These are phyloP conservation scores for Blepharisma stoltei DNA, from an alignment of 73 alveolate species.

Conservation along the genomic window DNA sequence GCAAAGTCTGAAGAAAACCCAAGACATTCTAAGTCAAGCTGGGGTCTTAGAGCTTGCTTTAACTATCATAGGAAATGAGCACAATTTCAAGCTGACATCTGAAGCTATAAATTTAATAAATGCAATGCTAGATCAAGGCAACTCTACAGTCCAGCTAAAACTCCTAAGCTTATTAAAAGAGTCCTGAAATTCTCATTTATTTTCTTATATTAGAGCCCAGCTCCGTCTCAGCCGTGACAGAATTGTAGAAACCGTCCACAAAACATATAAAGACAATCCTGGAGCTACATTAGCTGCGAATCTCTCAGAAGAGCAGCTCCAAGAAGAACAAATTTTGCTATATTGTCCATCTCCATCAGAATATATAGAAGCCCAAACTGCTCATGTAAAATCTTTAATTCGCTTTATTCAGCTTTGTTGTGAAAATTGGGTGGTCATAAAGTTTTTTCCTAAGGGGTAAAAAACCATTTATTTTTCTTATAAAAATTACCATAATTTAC, in stretches of 20 bases:
- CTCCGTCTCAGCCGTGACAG: neutral
- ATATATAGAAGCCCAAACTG: too few species aligned
- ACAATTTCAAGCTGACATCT: neutral
- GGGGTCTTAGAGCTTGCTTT: slow-evolving; percentile 24
- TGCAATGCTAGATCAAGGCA: slow-evolving; percentile 10
- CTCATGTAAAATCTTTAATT: neutral
- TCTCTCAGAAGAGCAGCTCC: too few species aligned
- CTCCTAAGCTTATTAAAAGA: neutral
- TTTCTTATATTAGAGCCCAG: slow-evolving; percentile 17
- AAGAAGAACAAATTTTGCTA: too few species aligned
- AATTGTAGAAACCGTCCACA: neutral
- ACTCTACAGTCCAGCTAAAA: slow-evolving; percentile 2
- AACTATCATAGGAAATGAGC: neutral
- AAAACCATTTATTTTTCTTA: too few species aligned
- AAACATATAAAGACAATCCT: neutral
- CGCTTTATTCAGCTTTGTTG: slow-evolving; percentile 14
- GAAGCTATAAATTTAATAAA: slow-evolving; percentile 21
- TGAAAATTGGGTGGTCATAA: too few species aligned
- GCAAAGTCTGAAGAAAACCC: neutral
- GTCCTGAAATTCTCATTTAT: neutral
- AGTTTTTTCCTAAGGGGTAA: too few species aligned
- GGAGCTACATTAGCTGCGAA: neutral
- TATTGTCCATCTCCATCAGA: too few species aligned
- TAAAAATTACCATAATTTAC: too few species aligned
- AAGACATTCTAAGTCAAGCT: neutral